Conservation (phyloP, 192 early-diverging fungal genomes). For the Haplosporangium gracile region DNA sequence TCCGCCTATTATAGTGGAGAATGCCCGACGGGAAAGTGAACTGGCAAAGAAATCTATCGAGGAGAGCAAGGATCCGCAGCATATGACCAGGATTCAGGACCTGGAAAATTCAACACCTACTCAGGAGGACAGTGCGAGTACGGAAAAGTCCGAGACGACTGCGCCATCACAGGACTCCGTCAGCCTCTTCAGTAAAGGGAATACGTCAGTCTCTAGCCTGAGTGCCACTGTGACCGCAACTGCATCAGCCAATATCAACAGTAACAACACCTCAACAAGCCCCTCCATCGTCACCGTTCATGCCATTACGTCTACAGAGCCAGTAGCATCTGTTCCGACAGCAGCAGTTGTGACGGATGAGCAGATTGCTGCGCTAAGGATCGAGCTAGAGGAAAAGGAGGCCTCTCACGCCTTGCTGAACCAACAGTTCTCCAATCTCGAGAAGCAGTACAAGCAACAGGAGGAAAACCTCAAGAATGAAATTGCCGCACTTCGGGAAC, state of each 20-base stretch:
- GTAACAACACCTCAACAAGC: neutral
- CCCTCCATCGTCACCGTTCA: neutral
- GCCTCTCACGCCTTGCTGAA: slow-evolving; percentile 20
- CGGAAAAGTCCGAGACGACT: slow-evolving; percentile 2
- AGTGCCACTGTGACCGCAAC: neutral
- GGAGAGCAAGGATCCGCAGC: slow-evolving; percentile 29
- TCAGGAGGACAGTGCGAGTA: neutral
- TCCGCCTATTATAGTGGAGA: slow-evolving; percentile 21
- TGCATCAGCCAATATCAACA: neutral
- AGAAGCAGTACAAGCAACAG: slow-evolving; percentile 36
- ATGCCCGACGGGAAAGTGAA: slow-evolving; percentile 36
- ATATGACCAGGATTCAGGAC: neutral
- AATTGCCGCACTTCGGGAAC: slow-evolving; percentile 32
- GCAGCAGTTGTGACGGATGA: slow-evolving; percentile 19
- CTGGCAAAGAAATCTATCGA: slow-evolving; percentile 23
- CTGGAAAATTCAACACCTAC: neutral
- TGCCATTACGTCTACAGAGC: slow-evolving; percentile 1
- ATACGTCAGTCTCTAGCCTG: neutral
- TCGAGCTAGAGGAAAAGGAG: slow-evolving; percentile 38
- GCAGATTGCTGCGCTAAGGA: slow-evolving; percentile 25
- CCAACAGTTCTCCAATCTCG: slow-evolving; percentile 44
- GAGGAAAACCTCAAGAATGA: slow-evolving; percentile 38
- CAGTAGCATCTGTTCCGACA: neutral
- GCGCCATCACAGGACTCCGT: neutral
- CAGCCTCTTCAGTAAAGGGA: neutral